phyloP scores from a whole-genome alignment of 768 basidiomycete genomes.

The Pisolithus albus region DNA sequence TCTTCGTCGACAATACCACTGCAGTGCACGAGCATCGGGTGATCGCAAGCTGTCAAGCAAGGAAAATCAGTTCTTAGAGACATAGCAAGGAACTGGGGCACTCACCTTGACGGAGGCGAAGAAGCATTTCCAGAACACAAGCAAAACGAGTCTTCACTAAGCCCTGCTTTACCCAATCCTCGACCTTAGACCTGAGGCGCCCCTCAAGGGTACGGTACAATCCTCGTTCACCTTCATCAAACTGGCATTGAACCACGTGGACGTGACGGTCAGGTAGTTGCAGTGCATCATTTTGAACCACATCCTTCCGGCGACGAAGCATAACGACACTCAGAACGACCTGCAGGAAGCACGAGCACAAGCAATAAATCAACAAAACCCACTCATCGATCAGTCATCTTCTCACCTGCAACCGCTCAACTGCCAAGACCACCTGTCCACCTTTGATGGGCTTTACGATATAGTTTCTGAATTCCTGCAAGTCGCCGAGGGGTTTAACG shows the following conservation, averaged over 20 bases:
- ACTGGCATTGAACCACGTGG: not conserved
- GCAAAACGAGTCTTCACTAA: not conserved
- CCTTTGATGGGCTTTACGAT: not conserved
- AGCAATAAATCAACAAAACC: not conserved
- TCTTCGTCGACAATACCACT: not conserved
- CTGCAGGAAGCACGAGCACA: not conserved
- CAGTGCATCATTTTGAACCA: not conserved
- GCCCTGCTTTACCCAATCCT: not conserved
- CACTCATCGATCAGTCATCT: not conserved
- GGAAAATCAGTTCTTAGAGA: not conserved
- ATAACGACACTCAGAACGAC: not conserved
- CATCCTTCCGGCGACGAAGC: not conserved
- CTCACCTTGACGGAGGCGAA: not conserved
- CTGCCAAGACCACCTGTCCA: not conserved
- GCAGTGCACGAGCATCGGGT: not conserved
- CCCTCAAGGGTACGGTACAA: not conserved
- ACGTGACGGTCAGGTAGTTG: not conserved
- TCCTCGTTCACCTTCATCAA: not conserved
- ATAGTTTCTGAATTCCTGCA: not conserved
- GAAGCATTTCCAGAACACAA: not conserved
- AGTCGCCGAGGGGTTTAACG: not conserved
- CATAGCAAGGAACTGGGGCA: not conserved
- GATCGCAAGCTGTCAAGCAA: not conserved
- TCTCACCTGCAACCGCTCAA: not conserved
- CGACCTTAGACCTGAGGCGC: not conserved